Base-by-base conservation (phyloP, 2,329 filamentous ascomycete species). In the Ceratocystis harringtonii region DNA sequence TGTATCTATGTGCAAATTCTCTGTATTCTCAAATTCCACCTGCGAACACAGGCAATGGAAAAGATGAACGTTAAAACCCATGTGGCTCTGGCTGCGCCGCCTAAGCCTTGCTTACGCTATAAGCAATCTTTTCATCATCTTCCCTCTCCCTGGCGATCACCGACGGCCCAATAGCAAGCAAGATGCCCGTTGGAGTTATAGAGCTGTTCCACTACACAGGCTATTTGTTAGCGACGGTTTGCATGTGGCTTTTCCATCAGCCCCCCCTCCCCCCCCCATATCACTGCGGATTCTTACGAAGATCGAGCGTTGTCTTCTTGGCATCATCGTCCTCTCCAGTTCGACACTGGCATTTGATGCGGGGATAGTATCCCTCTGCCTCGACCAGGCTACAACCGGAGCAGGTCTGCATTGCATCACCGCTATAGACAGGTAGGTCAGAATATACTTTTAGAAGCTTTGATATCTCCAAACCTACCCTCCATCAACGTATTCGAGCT, bases 171-270 rank as follows among this genome's bases (percentile, higher is more conserved):
- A 30, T 52, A 61, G 55, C 64, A 65, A 5, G 57, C 57, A 4
- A 65, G 44, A n/a, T 61, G 19, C 0, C 64, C 64, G 28, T 61
- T 62, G 8, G 28, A 61, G 58, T 65, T 65, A 17, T 52, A 62
- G 5, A 65, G 25, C 36, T 65, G 64, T 17, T 65, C 57, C 64
- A 65, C 64, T 62, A 28, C 44, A 28, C 5, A 4, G 28, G 17
- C 50, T 55, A n/a, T 48, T 62, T 62, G 30, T 28, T 19, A 36
- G 22, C 22, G 8, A 25, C 12, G 15, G 8, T n/a, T 36, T 17
- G 48, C 12, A 36, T 6, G 25, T n/a, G 3, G 19, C n/a, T 5
- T 32, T 12, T 22, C 8, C 32, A 12, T 12, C 19, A 25, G 19
- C 48, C 45, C n/a, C 10, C 43, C 43, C 43, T 3, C 17, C 19